Conservation (phyloP, 768 basidiomycete species). For the Roridomyces roridus region DNA sequence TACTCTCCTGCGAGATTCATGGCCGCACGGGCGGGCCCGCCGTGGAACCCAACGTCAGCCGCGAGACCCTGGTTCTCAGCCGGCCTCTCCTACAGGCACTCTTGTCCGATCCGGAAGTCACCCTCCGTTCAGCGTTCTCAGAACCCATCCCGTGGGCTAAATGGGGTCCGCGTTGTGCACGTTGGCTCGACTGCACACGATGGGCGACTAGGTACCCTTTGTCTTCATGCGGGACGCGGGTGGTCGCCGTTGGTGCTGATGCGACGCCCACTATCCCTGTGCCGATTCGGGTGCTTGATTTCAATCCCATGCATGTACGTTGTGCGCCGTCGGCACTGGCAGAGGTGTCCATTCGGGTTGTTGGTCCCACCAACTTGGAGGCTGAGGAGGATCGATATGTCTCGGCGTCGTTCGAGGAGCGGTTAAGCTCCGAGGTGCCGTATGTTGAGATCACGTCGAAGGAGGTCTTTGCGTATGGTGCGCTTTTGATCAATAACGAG, state of each 20-base stretch:
- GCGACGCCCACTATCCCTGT: background rate
- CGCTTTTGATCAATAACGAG: slow-evolving; percentile 1
- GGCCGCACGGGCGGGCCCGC: too few species aligned
- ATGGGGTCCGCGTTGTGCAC: background rate
- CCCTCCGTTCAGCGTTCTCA: background rate
- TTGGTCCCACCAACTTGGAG: too few species aligned
- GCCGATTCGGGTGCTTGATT: background rate
- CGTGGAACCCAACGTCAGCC: background rate
- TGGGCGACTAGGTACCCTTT: background rate
- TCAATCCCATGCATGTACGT: background rate
- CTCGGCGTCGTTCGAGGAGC: background rate
- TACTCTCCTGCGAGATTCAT: background rate
- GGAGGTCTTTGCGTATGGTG: background rate
- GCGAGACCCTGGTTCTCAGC: background rate
- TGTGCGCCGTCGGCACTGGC: too few species aligned
- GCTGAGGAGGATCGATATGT: too few species aligned
- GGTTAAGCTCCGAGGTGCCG: background rate
- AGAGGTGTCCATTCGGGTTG: too few species aligned
- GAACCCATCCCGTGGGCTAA: background rate
- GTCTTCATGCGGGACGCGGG: background rate
- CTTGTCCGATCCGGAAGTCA: background rate
- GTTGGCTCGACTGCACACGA: background rate
- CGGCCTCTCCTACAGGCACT: background rate
- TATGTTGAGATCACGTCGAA: slow-evolving; percentile 1
- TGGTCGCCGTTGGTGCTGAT: background rate